Evolutionary conservation across 176 grass and related monocot genomes (phyloP), one percentile per base, ranked within the genome.

Genomic region (Oryza nivara): DNA sequence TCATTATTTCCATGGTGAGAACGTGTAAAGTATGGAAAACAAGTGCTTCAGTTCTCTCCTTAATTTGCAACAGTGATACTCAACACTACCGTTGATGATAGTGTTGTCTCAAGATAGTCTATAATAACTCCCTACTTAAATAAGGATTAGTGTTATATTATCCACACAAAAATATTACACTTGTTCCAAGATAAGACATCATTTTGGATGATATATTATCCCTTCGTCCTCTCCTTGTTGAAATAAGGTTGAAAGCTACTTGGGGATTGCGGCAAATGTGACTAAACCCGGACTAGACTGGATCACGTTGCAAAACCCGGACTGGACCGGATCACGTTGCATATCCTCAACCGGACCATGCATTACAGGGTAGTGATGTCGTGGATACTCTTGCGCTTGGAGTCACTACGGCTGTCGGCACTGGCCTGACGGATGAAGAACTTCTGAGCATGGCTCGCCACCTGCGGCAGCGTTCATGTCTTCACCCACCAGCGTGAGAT

Each of bases 381-480:
- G 61, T 98, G 92, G 85, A 98, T 98, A 82, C 96, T 98, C 93
- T 93, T 98, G 73, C 91, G 89, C 80, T 93, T 98, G 44, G 38
- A 74, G 79, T 98, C 96, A 41, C 68, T 87, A 60, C 82, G 85
- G 60, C 16, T 86, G 60, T 70, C 45, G 80, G 51, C 85, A 70
- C 12, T 91, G 65, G 51, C 89, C 85, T 93, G 96, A 23, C 96
- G 85, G 82, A 98, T 92, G 79, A 93, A 98, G 79, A 90, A 98
- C 73, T 98, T 98, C 80, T 98, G 96, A 0, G 96, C 96, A 26
- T 98, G 96, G 89, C 96, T 98, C 0, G 95, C 95, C 15, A 98
- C 95, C 85, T 98, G 92, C 38, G 95, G 93, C 47, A 91, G 92
- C 60, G 95, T 98, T 40, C 96, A 56, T 32, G 96, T 92, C 90